These are phyloP conservation scores for thale cress (Arabidopsis thaliana) DNA, from an alignment of 345 rosid genomes.

Conservation along the genomic window TAIR10.1 NC_003076.8:4763001-4763500, in stretches of 20 bases:
- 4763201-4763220: no score
- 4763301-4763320: not conserved
- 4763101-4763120: not conserved
- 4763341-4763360: not conserved
- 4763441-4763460: conserved; percentile 8
- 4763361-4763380: not conserved
- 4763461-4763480: conserved; percentile 21
- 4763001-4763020: conserved; percentile 34
- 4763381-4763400: conserved; percentile 3
- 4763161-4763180: not conserved
- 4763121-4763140: conserved; percentile 27
- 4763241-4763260: not conserved
- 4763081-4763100: conserved; percentile 19
- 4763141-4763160: conserved; percentile 28
- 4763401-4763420: conserved; percentile 5
- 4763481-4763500: conserved; percentile 19
- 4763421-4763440: conserved; percentile 1
- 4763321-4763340: not conserved
- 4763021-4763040: conserved; percentile 44
- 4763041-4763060: conserved; percentile 38
- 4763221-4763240: conserved; percentile 7
- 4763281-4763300: not conserved
- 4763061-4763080: conserved; percentile 39
- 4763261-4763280: not conserved
- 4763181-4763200: conserved; percentile 4